Base-by-base conservation (phyloP, 179 eudicot species). In the Spinacia oleracea region DNA sequence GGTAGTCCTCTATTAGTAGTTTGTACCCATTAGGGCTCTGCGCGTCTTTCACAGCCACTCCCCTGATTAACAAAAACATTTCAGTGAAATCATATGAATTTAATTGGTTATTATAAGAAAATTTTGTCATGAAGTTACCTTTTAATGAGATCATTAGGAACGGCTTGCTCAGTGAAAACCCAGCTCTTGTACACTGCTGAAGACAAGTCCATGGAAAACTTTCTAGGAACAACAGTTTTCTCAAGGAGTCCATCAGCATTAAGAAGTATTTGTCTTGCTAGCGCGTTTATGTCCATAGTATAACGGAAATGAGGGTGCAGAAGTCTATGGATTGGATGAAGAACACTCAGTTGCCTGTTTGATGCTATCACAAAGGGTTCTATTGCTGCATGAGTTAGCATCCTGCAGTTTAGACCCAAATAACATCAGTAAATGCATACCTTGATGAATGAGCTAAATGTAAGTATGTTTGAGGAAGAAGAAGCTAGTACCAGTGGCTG, bases 21-120 rank as follows among this genome's bases (percentile, higher is more conserved):
- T 87, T 89, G 23, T 81, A 80, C 5, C 97, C 92, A 53, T 87
- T 80, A 8, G 89, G 89, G 48, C 82, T 64, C 66, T 77, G 73
- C 10, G 89, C 12, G 77, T 93, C 98, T 81, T 90, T 76, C 67
- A 87, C 87, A 23, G 92, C 98, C 91, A 93, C 81, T 77, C 93
- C 97, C 84, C 97, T 93, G 85, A 79, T 81, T 32, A 38, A 62
- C 10, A 74, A 75, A 1, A 35, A 72, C 43, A 35, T 34, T 20
- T 65, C 4, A 18, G 35, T 60, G 5, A 60, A 60, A 9, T 27
- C 20, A 25, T 29, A 12, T n/a, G n/a, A n/a, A n/a, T n/a, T n/a
- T n/a, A n/a, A n/a, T n/a, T n/a, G n/a, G n/a, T n/a, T n/a, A n/a
- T 67, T 16, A n/a, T 3, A 34, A 35, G 21, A 32, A 0, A 5